Evolutionary conservation across 1,139 yeast genomes (phyloP).

Genomic region (Kazachstania sp.): DNA sequence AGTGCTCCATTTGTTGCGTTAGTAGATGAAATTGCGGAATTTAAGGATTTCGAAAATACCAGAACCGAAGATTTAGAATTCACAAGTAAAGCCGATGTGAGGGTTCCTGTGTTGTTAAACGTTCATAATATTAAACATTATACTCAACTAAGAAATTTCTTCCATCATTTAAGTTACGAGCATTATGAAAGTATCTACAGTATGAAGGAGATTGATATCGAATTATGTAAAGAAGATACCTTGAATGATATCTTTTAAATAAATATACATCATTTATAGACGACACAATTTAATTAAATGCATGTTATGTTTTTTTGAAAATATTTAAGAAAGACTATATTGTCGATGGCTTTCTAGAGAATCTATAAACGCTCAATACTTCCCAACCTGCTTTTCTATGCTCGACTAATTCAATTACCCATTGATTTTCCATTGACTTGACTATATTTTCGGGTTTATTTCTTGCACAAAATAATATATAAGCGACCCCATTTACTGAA

Average conservation of each 20-base stretch:
- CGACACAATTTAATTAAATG: neutral
- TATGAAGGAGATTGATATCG: slow-evolving; percentile 42
- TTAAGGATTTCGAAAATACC: slow-evolving; percentile 31
- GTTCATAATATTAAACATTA: slow-evolving; percentile 38
- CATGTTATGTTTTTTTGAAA: too few species aligned
- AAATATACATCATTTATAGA: neutral
- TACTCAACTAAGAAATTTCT: slow-evolving; percentile 47
- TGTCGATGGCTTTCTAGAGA: slow-evolving; percentile 30
- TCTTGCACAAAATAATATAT: slow-evolving; percentile 77
- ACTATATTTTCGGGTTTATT: slow-evolving; percentile 65
- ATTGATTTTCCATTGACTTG: slow-evolving; percentile 42
- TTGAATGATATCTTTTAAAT: slow-evolving; percentile 42
- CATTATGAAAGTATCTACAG: slow-evolving; percentile 68
- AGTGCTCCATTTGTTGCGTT: slow-evolving; percentile 34
- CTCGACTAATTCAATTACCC: slow-evolving; percentile 47
- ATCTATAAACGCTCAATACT: slow-evolving; percentile 64
- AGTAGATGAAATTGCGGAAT: slow-evolving; percentile 42
- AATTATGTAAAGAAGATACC: slow-evolving; percentile 46
- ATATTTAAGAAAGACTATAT: too few species aligned
- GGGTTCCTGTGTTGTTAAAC: slow-evolving; percentile 43
- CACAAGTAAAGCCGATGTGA: slow-evolving; percentile 7
- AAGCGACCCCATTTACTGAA: slow-evolving; percentile 59
- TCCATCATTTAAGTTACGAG: slow-evolving; percentile 59
- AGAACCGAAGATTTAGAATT: slow-evolving; percentile 14
- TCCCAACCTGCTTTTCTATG: slow-evolving; percentile 93